These are phyloP conservation scores for Trametes sp. DNA, from an alignment of 1,284 basidiomycete species.

Conservation along the genomic window DNA sequence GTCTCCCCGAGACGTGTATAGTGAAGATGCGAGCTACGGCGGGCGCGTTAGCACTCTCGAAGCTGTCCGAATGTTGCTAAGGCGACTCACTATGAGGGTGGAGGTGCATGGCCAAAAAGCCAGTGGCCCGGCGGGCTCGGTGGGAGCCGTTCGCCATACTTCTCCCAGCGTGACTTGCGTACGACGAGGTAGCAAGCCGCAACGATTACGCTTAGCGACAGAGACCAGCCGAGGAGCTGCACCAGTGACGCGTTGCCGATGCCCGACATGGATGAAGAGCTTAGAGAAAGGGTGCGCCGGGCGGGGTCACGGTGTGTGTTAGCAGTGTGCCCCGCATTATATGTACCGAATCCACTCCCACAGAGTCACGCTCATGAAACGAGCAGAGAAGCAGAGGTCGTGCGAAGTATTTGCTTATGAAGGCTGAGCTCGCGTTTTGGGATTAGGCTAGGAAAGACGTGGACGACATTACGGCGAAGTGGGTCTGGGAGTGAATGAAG, in stretches of 20 bases:
- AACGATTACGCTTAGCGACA: conserved; percentile 7
- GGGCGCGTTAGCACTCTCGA: neutral
- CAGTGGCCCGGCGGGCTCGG: conserved; percentile 34
- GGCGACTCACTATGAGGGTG: conserved; percentile 28
- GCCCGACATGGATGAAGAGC: neutral
- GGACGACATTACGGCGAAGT: neutral
- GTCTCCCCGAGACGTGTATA: conserved; percentile 28
- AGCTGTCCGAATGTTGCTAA: neutral
- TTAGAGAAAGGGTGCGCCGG: neutral
- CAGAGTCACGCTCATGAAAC: neutral
- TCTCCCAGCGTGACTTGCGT: neutral
- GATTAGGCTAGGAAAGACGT: no score
- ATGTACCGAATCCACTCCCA: neutral
- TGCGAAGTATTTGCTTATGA: neutral
- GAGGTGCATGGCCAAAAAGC: conserved; percentile 29
- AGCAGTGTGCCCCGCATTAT: neutral
- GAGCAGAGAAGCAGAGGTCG: neutral
- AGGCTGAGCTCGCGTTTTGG: no score
- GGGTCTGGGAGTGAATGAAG: neutral
- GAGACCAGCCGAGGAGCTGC: neutral
- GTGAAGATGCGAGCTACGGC: conserved; percentile 18
- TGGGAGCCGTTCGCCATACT: conserved; percentile 19
- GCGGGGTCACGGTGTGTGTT: neutral
- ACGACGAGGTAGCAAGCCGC: conserved; percentile 1
- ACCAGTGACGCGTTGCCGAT: neutral